phyloP scores from a whole-genome alignment of 1,139 yeast species.

The Suhomyces coccinellae region DNA sequence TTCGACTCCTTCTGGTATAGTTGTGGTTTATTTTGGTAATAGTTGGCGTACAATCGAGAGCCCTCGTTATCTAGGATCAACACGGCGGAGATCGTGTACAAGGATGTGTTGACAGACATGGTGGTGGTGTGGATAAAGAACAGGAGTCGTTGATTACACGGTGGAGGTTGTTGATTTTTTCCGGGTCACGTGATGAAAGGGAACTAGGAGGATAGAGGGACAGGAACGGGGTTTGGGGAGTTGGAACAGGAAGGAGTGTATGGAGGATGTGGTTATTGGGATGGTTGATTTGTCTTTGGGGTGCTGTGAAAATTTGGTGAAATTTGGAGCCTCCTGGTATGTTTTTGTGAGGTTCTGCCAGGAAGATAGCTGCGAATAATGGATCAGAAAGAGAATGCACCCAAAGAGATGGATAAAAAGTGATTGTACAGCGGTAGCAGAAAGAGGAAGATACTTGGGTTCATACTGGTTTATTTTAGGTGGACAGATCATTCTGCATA shows the following conservation, averaged over 20 bases:
- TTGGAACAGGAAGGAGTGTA: not conserved
- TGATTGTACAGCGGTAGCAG: no score
- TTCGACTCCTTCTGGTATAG: conserved; percentile 11
- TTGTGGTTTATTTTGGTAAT: conserved; percentile 54
- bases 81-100: conserved; percentile 77
- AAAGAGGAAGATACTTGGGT: no score
- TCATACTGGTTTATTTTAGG: no score
- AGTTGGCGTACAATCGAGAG: conserved; percentile 77
- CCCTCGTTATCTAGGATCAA: conserved; percentile 83
- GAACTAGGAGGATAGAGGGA: not conserved
- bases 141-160: conserved; percentile 8
- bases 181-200: conserved; percentile 3
- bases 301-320: not conserved
- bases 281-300: not conserved
- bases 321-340: not conserved
- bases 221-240: not conserved
- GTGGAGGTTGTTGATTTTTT: conserved; percentile 10
- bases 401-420: no score
- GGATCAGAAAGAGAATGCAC: no score
- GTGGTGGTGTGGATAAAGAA: not conserved
- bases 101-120: conserved; percentile 62
- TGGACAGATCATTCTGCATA: no score
- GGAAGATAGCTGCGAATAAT: not conserved
- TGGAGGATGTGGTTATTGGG: not conserved
- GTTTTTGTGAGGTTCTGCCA: no score